Evolutionary conservation across 495 filamentous ascomycete genomes (phyloP).

Genomic region (Neurospora sublineolata): DNA sequence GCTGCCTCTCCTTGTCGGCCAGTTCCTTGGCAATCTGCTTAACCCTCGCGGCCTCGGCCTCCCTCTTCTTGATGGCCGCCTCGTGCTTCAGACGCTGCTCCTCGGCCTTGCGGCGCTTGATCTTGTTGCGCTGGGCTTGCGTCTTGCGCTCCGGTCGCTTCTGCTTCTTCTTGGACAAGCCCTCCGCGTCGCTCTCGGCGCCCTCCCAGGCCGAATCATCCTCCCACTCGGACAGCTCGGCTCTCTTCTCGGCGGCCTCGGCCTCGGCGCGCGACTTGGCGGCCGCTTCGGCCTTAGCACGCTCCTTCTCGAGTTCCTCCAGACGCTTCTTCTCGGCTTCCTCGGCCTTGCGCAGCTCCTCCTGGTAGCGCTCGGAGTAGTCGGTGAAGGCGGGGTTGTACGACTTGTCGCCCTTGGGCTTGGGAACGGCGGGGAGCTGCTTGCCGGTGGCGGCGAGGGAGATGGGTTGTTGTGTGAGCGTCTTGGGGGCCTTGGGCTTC

Average conservation of each 20-base stretch:
- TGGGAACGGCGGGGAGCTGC: slow-evolving; percentile 60
- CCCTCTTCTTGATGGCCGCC: slow-evolving; percentile 55
- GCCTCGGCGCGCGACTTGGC: slow-evolving; percentile 48
- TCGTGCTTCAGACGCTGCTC: slow-evolving; percentile 63
- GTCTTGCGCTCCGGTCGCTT: slow-evolving; percentile 77
- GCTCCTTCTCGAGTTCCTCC: slow-evolving; percentile 52
- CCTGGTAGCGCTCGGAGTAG: slow-evolving; percentile 62
- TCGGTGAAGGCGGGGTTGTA: slow-evolving; percentile 85
- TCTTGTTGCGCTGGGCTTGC: slow-evolving; percentile 72
- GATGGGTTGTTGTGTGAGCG: slow-evolving; percentile 63
- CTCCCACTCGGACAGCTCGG: slow-evolving; percentile 58
- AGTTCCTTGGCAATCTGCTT: slow-evolving; percentile 50
- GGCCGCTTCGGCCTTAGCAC: slow-evolving; percentile 38
- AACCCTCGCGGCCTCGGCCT: slow-evolving; percentile 52
- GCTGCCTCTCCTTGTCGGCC: slow-evolving; percentile 42
- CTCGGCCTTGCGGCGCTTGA: slow-evolving; percentile 75
- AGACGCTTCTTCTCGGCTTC: slow-evolving; percentile 69
- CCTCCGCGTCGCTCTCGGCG: slow-evolving; percentile 52
- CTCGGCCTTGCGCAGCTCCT: slow-evolving; percentile 66
- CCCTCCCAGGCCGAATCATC: slow-evolving; percentile 86
- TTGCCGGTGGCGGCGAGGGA: slow-evolving; percentile 72
- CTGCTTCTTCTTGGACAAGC: slow-evolving; percentile 56
- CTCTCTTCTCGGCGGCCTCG: slow-evolving; percentile 52
- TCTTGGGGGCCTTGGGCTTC: slow-evolving; percentile 58
- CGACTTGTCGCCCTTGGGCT: slow-evolving; percentile 68